Evolutionary conservation across 2,329 filamentous ascomycete species (phyloP), one percentile per base, ranked within the genome.

Genomic region (Penicillium paneum): DNA sequence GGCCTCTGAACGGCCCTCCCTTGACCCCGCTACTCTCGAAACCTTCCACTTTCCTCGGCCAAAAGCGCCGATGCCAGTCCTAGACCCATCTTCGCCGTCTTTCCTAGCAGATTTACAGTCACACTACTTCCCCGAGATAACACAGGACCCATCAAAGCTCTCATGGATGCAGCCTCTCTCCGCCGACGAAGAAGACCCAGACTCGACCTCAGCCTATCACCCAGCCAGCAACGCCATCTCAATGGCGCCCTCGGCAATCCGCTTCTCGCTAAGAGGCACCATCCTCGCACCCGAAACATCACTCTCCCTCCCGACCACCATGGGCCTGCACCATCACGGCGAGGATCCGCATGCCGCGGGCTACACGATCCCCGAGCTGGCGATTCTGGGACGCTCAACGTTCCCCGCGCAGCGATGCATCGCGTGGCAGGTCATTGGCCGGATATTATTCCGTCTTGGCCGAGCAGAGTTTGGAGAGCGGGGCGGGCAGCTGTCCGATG

Each of bases 311-410:
- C 89, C 93, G 5, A 84, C 84, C 1, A 86, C 85, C 12, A 83
- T 87, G 56, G 94, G 94, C 0, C 81, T 99, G 13, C 94, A 99
- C 72, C 93, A 99, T 72, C 94, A 99, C 71, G 91, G 89, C 59
- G 85, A 92, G 55, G 92, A 93, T 1, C 94, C 94, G 15, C 91
- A 96, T 72, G 90, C 92, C 1, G 94, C 94, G 0, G 94, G 94
- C 0, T 99, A 99, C 74, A 97, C 94, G 0, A 83, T 99, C 29
- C 84, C 86, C 0, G 94, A 99, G 73, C 79, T 99, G 1, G 87
- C 91, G 1, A 84, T 88, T 31, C 81, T 97, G 2, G 86, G 90
- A 5, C 82, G 93, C 32, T 95, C 90, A 52, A 85, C 86, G 0
- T 90, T 96, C 19, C 84, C 94, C 0, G 87, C 89, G 0, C 94